phyloP scores from a whole-genome alignment of 1,139 yeast genomes.

The Hyphopichia fennica region DNA sequence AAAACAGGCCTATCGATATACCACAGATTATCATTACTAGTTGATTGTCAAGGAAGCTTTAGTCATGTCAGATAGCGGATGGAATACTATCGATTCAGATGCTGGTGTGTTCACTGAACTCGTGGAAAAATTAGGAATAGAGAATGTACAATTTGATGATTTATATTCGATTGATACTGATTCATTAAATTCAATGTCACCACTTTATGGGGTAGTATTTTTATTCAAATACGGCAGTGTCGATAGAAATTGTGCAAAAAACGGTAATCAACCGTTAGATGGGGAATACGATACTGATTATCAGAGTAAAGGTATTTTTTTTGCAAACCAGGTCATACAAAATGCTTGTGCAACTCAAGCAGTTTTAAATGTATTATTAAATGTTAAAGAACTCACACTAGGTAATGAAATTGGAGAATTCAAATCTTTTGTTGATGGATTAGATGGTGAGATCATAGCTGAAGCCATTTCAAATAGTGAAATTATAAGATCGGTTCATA shows the following conservation, averaged over 20 bases:
- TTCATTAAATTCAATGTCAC: constrained; percentile 37
- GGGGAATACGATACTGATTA: constrained; percentile 48
- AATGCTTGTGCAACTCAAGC: constrained; percentile 83
- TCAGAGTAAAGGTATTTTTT: constrained; percentile 44
- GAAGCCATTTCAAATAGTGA: constrained; percentile 67
- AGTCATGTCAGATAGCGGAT: constrained; percentile 29
- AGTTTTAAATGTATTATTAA: constrained; percentile 57
- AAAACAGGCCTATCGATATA: no score
- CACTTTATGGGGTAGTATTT: constrained; percentile 62
- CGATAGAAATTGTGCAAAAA: constrained; percentile 29
- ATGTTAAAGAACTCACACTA: constrained; percentile 38
- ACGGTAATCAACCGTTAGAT: constrained; percentile 34
- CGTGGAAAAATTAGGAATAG: constrained; percentile 57
- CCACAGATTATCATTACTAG: no score
- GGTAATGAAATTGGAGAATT: constrained; percentile 54
- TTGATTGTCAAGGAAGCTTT: no score
- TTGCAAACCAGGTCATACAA: constrained; percentile 66
- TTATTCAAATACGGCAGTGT: constrained; percentile 58
- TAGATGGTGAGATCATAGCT: constrained; percentile 61
- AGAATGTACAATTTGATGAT: constrained; percentile 61
- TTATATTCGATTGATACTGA: constrained; percentile 54
- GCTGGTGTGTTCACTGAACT: constrained; percentile 74
- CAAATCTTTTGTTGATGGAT: constrained; percentile 50
- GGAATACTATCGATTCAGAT: constrained; percentile 76
- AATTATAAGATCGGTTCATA: constrained; percentile 57